Conservation (phyloP, 495 filamentous ascomycete species). For the Cryomyces minteri region DNA sequence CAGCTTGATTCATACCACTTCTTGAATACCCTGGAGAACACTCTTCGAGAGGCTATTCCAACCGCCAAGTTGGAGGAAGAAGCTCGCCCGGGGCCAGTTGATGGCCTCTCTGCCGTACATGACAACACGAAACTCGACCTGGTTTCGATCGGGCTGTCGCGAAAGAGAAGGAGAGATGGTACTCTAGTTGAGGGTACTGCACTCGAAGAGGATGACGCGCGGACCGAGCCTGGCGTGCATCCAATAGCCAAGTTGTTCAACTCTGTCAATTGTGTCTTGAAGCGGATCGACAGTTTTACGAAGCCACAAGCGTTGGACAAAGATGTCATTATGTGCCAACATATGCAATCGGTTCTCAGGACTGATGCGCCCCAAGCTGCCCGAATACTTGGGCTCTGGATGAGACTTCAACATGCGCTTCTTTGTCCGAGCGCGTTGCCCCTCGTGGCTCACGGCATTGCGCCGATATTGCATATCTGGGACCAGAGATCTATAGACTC, state of each 20-base stretch:
- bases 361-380: conserved; percentile 29
- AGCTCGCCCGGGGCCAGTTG: no score
- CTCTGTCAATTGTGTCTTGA: no score
- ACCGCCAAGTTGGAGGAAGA: no score
- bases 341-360: conserved; percentile 31
- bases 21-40: conserved; percentile 7
- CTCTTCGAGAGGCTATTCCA: conserved; percentile 8
- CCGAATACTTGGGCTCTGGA: conserved; percentile 22
- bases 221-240: no score
- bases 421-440: no score
- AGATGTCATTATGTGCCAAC: conserved; percentile 1
- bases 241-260: no score
- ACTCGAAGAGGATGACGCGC: no score
- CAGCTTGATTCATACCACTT: conserved; percentile 7
- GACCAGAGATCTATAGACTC: background rate
- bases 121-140: no score
- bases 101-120: no score
- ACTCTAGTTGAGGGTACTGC: background rate
- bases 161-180: background rate
- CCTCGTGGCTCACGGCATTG: no score
- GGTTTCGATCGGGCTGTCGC: background rate
- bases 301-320: no score
- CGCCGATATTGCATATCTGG: background rate
- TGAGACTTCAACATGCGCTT: background rate
- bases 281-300: no score